A percentile compares a stretch with the other conserved stretches of the same genome.
These are phyloP conservation scores for Scytalidium lignicola DNA, from an alignment of 2,329 filamentous ascomycete genomes.

Conservation along the genomic window DNA sequence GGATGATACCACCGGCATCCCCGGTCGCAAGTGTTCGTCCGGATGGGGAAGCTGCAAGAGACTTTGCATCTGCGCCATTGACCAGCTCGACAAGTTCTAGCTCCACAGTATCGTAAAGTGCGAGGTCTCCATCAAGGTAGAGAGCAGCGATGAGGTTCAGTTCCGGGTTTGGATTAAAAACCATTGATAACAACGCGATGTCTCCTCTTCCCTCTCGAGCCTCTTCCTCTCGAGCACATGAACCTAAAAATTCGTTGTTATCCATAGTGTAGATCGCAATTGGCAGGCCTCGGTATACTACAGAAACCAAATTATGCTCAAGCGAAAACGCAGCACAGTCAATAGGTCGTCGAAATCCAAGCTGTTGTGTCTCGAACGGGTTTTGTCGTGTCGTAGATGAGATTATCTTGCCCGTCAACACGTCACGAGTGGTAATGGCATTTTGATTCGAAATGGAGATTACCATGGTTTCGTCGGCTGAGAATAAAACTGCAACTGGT, in stretches of 20 bases:
- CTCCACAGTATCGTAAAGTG: conserved; percentile 4
- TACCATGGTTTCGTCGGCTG: too few species aligned
- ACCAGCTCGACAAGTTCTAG: background rate
- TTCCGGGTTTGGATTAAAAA: conserved; percentile 14
- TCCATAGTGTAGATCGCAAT: conserved; percentile 13
- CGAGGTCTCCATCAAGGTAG: conserved; percentile 5
- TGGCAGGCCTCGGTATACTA: conserved; percentile 14
- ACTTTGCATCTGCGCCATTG: conserved; percentile 9
- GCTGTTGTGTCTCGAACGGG: too few species aligned
- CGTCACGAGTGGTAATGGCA: too few species aligned
- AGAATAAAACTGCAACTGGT: too few species aligned
- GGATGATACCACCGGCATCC: conserved; percentile 16
- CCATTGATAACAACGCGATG: conserved; percentile 15
- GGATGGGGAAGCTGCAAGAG: conserved; percentile 19
- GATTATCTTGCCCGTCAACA: too few species aligned
- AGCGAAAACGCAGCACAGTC: background rate
- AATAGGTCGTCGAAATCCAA: too few species aligned
- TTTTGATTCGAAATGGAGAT: too few species aligned
- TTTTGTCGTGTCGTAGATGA: too few species aligned
- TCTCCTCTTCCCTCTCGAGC: too few species aligned
- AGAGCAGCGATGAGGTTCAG: conserved; percentile 2
- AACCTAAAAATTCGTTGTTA: background rate
- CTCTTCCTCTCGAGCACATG: too few species aligned
- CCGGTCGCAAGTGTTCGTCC: conserved; percentile 20
- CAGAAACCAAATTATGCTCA: conserved; percentile 13